Evolutionary conservation across 495 filamentous ascomycete species (phyloP).

Genomic region (Penicillium fimorum): DNA sequence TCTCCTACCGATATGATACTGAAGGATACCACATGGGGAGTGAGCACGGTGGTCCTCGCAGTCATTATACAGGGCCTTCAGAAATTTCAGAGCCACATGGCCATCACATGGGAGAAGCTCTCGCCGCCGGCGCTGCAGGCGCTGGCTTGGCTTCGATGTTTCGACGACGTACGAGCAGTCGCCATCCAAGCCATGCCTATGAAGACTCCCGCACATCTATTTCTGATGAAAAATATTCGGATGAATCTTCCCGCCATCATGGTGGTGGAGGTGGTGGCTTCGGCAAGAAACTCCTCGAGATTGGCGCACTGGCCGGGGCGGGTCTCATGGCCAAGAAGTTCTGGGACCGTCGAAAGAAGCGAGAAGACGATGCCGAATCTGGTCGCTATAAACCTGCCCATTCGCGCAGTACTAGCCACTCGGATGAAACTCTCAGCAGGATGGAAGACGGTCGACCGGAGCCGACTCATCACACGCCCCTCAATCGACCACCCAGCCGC

Average conservation of each 20-base stretch:
- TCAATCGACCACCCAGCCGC: slow-evolving; percentile 42
- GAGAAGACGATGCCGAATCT: slow-evolving; percentile 57
- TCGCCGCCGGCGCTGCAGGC: slow-evolving; percentile 56
- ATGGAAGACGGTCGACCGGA: slow-evolving; percentile 44
- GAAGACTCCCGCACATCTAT: slow-evolving; percentile 52
- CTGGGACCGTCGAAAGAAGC: slow-evolving; percentile 56
- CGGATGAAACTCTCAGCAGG: slow-evolving; percentile 42
- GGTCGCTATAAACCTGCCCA: slow-evolving; percentile 48
- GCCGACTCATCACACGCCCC: slow-evolving; percentile 40
- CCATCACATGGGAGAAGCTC: slow-evolving; percentile 32
- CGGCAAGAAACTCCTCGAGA: slow-evolving; percentile 63
- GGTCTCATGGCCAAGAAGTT: slow-evolving; percentile 62
- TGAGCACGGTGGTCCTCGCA: slow-evolving; percentile 52
- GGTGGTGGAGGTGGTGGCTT: slow-evolving; percentile 47
- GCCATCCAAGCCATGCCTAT: slow-evolving; percentile 34
- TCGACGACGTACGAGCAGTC: slow-evolving; percentile 40
- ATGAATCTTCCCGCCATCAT: slow-evolving; percentile 35
- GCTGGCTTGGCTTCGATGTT: slow-evolving; percentile 61
- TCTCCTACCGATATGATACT: slow-evolving; percentile 62
- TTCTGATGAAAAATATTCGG: slow-evolving; percentile 61
- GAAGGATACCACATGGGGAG: slow-evolving; percentile 47
- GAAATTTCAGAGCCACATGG: slow-evolving; percentile 35
- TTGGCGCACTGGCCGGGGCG: slow-evolving; percentile 65
- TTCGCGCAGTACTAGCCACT: slow-evolving; percentile 41
- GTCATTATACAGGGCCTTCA: slow-evolving; percentile 48